A percentile compares a stretch with the other conserved stretches of the same genome.
Conservation (phyloP, 768 basidiomycete genomes). For the Suillus americanus region DNA sequence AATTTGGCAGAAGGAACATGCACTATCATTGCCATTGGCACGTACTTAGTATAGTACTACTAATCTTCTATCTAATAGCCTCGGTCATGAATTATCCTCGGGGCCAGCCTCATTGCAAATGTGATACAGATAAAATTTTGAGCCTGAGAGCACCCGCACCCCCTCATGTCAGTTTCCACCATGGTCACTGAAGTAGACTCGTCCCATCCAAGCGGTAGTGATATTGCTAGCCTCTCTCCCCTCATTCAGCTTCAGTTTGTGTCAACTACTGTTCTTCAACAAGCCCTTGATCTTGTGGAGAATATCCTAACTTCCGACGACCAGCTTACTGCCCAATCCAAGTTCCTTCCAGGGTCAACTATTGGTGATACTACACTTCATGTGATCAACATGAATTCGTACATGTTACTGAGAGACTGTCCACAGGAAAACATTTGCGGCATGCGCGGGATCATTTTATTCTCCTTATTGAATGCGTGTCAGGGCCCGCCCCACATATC, state of each 20-base stretch:
- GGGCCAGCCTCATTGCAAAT: conserved; percentile 18
- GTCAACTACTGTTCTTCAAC: conserved; percentile 63
- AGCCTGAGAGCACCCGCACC: neutral
- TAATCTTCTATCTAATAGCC: conserved; percentile 2
- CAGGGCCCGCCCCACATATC: conserved; percentile 45
- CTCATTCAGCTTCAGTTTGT: conserved; percentile 63
- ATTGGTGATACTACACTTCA: conserved; percentile 53
- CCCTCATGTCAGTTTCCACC: conserved; percentile 12
- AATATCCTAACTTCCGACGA: conserved; percentile 64
- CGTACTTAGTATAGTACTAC: neutral
- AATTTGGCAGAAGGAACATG: conserved; percentile 80
- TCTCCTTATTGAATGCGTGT: conserved; percentile 58
- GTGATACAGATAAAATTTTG: neutral
- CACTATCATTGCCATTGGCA: neutral
- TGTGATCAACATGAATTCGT: neutral
- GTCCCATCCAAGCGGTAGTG: conserved; percentile 14
- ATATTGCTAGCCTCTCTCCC: conserved; percentile 25
- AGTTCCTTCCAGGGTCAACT: conserved; percentile 81
- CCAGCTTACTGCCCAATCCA: conserved; percentile 68
- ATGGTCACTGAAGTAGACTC: conserved; percentile 22
- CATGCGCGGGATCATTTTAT: conserved; percentile 85
- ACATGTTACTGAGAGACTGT: conserved; percentile 1
- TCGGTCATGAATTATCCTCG: conserved; percentile 16
- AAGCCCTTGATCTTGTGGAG: conserved; percentile 73
- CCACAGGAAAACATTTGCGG: conserved; percentile 77